Percentiles rank a stretch among this genome's conserved stretches.
Conservation (phyloP, 2,329 filamentous ascomycete species). For the Chaetomium globosum region DNA sequence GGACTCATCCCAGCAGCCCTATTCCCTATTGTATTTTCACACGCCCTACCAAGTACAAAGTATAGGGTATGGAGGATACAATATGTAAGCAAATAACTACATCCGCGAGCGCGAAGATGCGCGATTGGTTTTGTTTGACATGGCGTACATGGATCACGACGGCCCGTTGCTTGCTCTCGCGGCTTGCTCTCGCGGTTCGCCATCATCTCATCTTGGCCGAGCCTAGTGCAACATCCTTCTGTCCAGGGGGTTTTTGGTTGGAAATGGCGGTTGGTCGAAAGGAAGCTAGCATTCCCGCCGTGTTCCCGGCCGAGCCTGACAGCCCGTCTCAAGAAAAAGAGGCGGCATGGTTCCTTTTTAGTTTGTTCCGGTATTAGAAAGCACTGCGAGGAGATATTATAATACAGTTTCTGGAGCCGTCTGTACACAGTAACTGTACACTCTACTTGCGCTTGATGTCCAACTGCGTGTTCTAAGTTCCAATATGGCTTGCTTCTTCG, state of each 20-base stretch:
- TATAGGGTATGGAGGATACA: background rate
- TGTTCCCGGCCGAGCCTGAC: conserved; percentile 5
- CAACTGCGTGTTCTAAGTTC: background rate
- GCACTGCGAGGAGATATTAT: background rate
- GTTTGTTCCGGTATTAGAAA: background rate
- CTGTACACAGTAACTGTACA: background rate
- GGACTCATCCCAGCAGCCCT: background rate
- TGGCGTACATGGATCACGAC: too few species aligned
- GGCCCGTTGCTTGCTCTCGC: background rate
- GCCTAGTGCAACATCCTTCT: background rate
- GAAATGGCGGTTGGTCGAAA: background rate
- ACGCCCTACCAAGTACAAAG: background rate
- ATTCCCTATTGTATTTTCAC: background rate
- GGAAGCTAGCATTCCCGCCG: background rate
- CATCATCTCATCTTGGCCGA: conserved; percentile 2
- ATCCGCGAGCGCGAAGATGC: background rate
- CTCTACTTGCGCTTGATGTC: background rate
- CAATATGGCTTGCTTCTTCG: background rate
- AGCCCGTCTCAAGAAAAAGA: background rate
- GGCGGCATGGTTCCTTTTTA: background rate
- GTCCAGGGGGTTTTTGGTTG: background rate
- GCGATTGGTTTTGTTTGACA: background rate
- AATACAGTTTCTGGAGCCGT: background rate
- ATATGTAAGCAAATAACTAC: background rate
- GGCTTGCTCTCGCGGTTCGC: background rate